Evolutionary conservation across 768 basidiomycete genomes (phyloP).

Genomic region (Clathrus columnatus): DNA sequence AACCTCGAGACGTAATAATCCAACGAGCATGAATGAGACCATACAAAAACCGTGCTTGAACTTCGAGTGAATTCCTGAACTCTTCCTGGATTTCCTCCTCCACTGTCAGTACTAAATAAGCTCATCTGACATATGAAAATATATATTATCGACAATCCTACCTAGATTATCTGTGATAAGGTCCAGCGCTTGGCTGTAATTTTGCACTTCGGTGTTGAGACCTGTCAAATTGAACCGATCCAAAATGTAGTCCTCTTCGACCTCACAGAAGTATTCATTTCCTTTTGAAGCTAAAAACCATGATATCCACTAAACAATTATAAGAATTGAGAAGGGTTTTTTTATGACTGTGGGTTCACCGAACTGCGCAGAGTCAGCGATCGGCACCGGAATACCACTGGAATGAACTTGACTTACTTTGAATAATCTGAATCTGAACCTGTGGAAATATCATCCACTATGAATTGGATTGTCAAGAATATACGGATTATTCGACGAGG

Average conservation of each 20-base stretch:
- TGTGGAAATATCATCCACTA: slow-evolving; percentile 82
- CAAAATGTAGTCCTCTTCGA: slow-evolving; percentile 97
- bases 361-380: slow-evolving; percentile 17
- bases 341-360: slow-evolving; percentile 13
- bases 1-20: slow-evolving; percentile 90
- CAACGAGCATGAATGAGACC: slow-evolving; percentile 95
- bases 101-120: slow-evolving; percentile 19
- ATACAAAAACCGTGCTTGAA: slow-evolving; percentile 88
- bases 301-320: slow-evolving; percentile 72
- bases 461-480: slow-evolving; percentile 11
- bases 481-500: too few species aligned
- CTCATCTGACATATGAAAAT: neutral
- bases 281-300: slow-evolving; percentile 97
- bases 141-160: slow-evolving; percentile 28
- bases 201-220: slow-evolving; percentile 90
- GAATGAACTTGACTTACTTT: slow-evolving; percentile 47
- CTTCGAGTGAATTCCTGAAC: slow-evolving; percentile 81
- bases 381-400: slow-evolving; percentile 9
- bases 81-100: slow-evolving; percentile 96
- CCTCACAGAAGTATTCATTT: slow-evolving; percentile 99
- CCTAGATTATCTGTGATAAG: slow-evolving; percentile 94
- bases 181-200: slow-evolving; percentile 90
- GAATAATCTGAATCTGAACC: slow-evolving; percentile 96
- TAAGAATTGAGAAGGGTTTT: slow-evolving; percentile 1
- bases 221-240: slow-evolving; percentile 98